Base-by-base conservation (phyloP, 306 rosid genomes). In the Cicer pinnatifidum region DNA sequence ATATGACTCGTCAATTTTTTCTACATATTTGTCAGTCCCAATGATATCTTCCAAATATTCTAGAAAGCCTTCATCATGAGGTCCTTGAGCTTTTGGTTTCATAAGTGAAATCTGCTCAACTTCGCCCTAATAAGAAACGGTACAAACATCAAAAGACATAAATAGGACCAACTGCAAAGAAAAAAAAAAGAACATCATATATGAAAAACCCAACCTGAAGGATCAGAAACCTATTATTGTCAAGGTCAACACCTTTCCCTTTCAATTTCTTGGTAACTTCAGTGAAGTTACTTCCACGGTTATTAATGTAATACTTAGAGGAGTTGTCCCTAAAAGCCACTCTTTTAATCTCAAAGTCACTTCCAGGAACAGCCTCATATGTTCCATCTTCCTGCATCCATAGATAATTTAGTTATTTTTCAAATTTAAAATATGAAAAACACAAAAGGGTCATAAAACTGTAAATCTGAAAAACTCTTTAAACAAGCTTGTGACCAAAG, bases 41-140 rank as follows among this genome's bases (percentile, higher is more conserved):
- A 94, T 91, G 73, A 94, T 94, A 72, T 94, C 99, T 83, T 94
- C 99, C 2, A 94, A 88, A 87, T 94, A 94, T 81, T 94, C 99
- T 75, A 94, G 92, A 82, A 94, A 94, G 40, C 99, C 97, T 79
- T 91, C 99, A 82, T 94, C 99, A 57, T 94, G 98, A 63, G 94
- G 89, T 67, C 98, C 98, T 87, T 93, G 98, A 71, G 94, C 90
- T 83, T 93, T 93, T 73, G 98, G 98, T 81, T 91, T 93, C 98
- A 93, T 91, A 60, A 93, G 82, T 33, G 98, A 93, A 86, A 94
- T 94, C 82, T 91, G 99, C 82, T 94, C 99, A 11, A 94, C 99
- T 73, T 94, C 97, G 48, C 99, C 99, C 97, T 94, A 80, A 75
- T 11, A 80, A 73, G 60, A 67, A 78, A 79, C 78, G 80, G 51